phyloP scores from a whole-genome alignment of 2,329 filamentous ascomycete species.

The Alternaria sp. region DNA sequence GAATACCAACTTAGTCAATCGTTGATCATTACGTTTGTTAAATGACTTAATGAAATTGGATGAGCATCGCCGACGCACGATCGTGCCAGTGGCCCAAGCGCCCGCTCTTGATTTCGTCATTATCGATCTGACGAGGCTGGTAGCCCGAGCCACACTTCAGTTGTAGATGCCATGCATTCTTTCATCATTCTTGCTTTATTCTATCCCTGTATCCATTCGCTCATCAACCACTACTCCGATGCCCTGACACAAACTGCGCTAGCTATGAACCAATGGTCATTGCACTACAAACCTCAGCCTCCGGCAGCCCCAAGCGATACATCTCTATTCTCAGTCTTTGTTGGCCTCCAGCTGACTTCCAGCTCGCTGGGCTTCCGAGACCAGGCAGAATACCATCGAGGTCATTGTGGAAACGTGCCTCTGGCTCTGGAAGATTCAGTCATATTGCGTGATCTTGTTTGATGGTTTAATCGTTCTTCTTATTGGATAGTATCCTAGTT shows the following conservation, averaged over 20 bases:
- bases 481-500: not conserved
- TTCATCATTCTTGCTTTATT: not conserved
- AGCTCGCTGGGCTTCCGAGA: no score
- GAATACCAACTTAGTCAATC: not conserved
- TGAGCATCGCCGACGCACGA: not conserved
- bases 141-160: not conserved
- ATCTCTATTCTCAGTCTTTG: not conserved
- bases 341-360: not conserved
- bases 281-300: no score
- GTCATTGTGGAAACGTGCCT: not conserved
- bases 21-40: not conserved
- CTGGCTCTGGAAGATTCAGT: not conserved
- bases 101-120: not conserved
- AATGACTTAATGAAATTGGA: not conserved
- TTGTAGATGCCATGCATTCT: not conserved
- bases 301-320: no score
- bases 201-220: not conserved
- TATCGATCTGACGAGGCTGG: not conserved
- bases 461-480: no score
- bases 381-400: no score
- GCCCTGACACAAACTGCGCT: no score
- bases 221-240: not conserved
- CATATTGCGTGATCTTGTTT: no score
- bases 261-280: no score
- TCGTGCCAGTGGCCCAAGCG: not conserved